Conservation (phyloP, 805 yeast species). For the Barnettozyma botsteinii region DNA sequence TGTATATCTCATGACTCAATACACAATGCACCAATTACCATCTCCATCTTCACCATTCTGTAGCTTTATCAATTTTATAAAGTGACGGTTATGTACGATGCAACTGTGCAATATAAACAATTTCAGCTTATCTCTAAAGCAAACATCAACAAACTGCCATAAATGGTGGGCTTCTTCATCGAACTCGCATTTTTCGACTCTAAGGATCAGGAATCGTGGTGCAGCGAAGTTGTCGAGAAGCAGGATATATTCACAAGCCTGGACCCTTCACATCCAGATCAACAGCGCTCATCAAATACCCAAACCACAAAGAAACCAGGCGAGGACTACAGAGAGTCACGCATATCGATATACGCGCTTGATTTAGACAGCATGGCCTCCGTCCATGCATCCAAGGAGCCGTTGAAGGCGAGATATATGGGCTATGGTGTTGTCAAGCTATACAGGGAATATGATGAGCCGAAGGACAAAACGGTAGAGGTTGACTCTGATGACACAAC, state of each 20-base stretch:
- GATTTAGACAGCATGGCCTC: slow-evolving; percentile 10
- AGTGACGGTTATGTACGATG: too few species aligned
- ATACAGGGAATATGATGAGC: slow-evolving; percentile 44
- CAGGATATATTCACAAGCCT: slow-evolving; percentile 1
- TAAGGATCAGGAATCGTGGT: slow-evolving; percentile 4
- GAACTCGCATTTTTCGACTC: slow-evolving; percentile 15
- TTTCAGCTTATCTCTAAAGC: too few species aligned
- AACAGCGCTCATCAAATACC: neutral
- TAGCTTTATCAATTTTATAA: too few species aligned
- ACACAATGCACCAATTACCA: too few species aligned
- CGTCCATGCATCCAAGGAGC: slow-evolving; percentile 3
- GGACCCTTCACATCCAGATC: neutral
- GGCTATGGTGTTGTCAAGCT: slow-evolving; percentile 74
- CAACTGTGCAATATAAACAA: neutral
- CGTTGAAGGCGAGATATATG: slow-evolving; percentile 45
- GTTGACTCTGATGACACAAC: slow-evolving; percentile 55
- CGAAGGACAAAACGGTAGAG: slow-evolving; percentile 19
- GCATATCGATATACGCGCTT: slow-evolving; percentile 28
- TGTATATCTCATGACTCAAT: too few species aligned
- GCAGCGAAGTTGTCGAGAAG: neutral
- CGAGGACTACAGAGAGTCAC: slow-evolving; percentile 26
- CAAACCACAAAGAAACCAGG: too few species aligned
- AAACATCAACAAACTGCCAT: too few species aligned
- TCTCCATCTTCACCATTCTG: too few species aligned
- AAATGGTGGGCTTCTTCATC: slow-evolving; percentile 1